These are phyloP conservation scores for Hygrophorus russula DNA, from an alignment of 768 basidiomycete species.

Conservation along the genomic window DNA sequence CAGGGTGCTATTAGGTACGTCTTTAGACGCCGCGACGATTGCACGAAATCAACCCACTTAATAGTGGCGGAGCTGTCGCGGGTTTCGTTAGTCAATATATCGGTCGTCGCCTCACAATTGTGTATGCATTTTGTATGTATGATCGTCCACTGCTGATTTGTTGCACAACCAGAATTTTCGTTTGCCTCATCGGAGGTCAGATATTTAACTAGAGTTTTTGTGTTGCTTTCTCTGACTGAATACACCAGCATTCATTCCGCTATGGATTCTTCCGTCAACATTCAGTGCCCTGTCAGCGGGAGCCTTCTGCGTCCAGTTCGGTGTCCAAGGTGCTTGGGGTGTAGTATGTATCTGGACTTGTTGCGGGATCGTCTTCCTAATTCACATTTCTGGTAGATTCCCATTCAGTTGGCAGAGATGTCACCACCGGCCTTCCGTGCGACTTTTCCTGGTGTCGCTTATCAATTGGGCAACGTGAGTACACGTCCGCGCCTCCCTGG, in stretches of 20 bases:
- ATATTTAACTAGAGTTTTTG: neutral
- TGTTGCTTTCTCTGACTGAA: neutral
- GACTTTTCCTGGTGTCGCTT: conserved; percentile 77
- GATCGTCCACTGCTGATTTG: conserved; percentile 3
- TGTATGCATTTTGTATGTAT: conserved; percentile 24
- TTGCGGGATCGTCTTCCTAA: conserved; percentile 13
- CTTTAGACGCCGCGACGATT: neutral
- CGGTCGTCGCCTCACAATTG: conserved; percentile 76
- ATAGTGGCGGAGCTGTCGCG: conserved; percentile 59
- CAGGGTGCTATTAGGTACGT: conserved; percentile 29
- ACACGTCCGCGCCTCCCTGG: conserved; percentile 6
- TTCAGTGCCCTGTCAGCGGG: conserved; percentile 69
- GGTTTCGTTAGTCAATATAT: conserved; percentile 65
- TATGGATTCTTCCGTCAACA: conserved; percentile 72
- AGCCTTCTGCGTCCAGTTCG: conserved; percentile 80
- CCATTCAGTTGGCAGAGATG: conserved; percentile 75
- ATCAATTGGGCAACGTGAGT: conserved; percentile 68
- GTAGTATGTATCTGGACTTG: conserved; percentile 50
- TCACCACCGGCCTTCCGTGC: conserved; percentile 85
- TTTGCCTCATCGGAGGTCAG: conserved; percentile 39
- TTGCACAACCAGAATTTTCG: conserved; percentile 30
- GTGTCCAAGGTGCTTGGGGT: conserved; percentile 88
- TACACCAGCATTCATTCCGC: conserved; percentile 42
- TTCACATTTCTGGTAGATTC: conserved; percentile 29
- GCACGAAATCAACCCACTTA: neutral